These are phyloP conservation scores for Eudorina sp. DNA, from an alignment of 139 green algal species.

Conservation along the genomic window DNA sequence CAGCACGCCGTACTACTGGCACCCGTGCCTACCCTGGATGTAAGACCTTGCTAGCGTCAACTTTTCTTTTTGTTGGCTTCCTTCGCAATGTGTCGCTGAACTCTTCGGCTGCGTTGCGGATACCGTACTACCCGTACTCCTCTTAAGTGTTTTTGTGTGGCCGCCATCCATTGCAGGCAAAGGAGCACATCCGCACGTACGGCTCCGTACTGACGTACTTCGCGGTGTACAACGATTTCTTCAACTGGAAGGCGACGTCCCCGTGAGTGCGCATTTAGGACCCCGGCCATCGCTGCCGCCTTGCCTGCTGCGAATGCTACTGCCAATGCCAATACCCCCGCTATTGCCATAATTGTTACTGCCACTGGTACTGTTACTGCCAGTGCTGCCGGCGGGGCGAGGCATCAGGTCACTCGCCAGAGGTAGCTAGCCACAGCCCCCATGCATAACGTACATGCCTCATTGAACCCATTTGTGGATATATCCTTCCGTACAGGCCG, in stretches of 20 bases:
- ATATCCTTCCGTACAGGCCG: constrained; percentile 2
- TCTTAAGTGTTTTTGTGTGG: too few relatives aligned
- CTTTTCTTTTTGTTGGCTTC: not conserved
- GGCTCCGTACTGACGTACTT: constrained; percentile 25
- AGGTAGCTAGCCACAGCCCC: too few relatives aligned
- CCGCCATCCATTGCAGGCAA: too few relatives aligned
- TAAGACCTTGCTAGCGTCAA: not conserved
- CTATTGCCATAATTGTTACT: too few relatives aligned
- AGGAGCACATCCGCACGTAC: constrained; percentile 5
- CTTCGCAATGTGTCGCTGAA: not conserved
- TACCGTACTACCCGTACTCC: too few relatives aligned
- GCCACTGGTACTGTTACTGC: too few relatives aligned
- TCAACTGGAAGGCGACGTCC: constrained; percentile 85
- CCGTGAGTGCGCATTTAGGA: constrained; percentile 77
- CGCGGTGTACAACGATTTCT: constrained; percentile 81
- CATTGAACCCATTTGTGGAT: not conserved
- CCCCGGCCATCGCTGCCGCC: too few relatives aligned
- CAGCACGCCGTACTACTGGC: not conserved
- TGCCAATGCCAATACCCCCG: too few relatives aligned
- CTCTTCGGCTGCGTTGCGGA: not conserved
- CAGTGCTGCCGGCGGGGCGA: too few relatives aligned
- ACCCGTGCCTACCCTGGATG: not conserved
- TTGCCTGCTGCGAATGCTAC: too few relatives aligned
- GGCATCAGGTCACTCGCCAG: too few relatives aligned
- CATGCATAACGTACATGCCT: too few relatives aligned